These are phyloP conservation scores for Spiraea crenata DNA, from an alignment of 331 rosid genomes.

Conservation along the genomic window DNA sequence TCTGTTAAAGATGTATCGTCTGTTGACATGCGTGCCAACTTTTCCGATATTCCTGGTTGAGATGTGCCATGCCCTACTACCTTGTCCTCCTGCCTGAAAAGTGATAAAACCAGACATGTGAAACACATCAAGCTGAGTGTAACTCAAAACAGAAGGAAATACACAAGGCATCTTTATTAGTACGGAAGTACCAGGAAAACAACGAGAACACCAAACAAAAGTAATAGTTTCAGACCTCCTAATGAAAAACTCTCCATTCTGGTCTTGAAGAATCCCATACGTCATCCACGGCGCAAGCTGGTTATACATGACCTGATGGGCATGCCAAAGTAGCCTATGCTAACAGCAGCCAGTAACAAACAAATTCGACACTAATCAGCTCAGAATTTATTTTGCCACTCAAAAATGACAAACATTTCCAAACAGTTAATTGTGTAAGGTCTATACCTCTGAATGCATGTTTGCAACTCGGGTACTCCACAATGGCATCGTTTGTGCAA, in stretches of 20 bases:
- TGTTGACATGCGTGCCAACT: slow-evolving; percentile 64
- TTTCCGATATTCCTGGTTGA: slow-evolving; percentile 59
- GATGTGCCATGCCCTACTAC: slow-evolving; percentile 58
- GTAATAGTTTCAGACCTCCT: slow-evolving; percentile 47
- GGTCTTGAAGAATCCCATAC: slow-evolving; percentile 92
- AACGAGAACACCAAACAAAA: neutral
- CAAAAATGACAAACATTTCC: neutral
- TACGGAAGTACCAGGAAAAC: neutral
- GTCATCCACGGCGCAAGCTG: slow-evolving; percentile 97
- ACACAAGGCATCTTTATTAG: slow-evolving; percentile 19
- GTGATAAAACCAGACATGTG: slow-evolving; percentile 23
- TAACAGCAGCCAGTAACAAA: slow-evolving; percentile 40
- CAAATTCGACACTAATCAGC: slow-evolving; percentile 18
- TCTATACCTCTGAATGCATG: slow-evolving; percentile 81
- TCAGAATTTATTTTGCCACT: slow-evolving; percentile 2
- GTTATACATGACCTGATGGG: slow-evolving; percentile 92
- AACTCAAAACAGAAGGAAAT: slow-evolving; percentile 19
- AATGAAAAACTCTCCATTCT: slow-evolving; percentile 84
- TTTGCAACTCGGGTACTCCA: slow-evolving; percentile 95
- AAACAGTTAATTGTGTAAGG: neutral
- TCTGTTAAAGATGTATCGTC: slow-evolving; percentile 71
- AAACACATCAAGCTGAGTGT: slow-evolving; percentile 18
- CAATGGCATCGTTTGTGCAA: slow-evolving; percentile 85
- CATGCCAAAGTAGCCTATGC: slow-evolving; percentile 98
- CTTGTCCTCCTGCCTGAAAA: slow-evolving; percentile 87